Base-by-base conservation (phyloP, 495 filamentous ascomycete genomes). In the Sphaerosporella brunnea region DNA sequence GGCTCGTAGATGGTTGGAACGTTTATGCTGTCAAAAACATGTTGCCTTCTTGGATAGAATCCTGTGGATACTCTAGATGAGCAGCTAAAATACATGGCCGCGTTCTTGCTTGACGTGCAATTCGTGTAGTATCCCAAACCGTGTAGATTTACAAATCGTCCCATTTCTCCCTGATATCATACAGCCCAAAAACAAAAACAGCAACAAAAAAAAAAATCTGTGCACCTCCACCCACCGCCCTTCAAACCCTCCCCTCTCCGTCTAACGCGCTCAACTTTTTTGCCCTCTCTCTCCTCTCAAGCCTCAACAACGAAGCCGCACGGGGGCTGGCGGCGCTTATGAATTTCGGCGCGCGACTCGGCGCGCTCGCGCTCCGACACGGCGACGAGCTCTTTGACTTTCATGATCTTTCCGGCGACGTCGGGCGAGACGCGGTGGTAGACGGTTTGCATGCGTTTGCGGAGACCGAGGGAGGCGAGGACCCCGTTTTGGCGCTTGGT, bases 401-500 rank as follows among this genome's bases (percentile, higher is more conserved):
- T 84, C 75, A 96, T 82, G 64, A 99, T 90, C 67, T 93, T 85
- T 64, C 92, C 92, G 2, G 92, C 92, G 46, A 82, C 73, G 51
- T 86, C 77, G 15, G 75, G 72, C 23, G 75, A 74, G 47, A 94
- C 90, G 25, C 82, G 80, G 61, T 93, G 79, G 72, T 93, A 99
- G 54, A 96, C 92, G 49, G 82, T 88, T 51, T 72, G 73, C 72
- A 80, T 79, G 54, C 90, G 80, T 62, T 84, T 83, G 48, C 80
- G 82, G 32, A 99, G 73, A 21, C 92, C 92, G 25, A 99, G 78
- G 5, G 92, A 82, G 55, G 77, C 73, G 41, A 99, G 80, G 43
- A 93, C 83, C 54, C 80, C 85, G 65, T 74, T 73, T 51, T 78
- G 81, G 58, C 81, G 78, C 54, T 75, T 65, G 8, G 92, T 85